Percentiles rank a stretch among this genome's conserved stretches.
phyloP scores from a whole-genome alignment of 2,329 filamentous ascomycete genomes.

The Trichoderma sp. region DNA sequence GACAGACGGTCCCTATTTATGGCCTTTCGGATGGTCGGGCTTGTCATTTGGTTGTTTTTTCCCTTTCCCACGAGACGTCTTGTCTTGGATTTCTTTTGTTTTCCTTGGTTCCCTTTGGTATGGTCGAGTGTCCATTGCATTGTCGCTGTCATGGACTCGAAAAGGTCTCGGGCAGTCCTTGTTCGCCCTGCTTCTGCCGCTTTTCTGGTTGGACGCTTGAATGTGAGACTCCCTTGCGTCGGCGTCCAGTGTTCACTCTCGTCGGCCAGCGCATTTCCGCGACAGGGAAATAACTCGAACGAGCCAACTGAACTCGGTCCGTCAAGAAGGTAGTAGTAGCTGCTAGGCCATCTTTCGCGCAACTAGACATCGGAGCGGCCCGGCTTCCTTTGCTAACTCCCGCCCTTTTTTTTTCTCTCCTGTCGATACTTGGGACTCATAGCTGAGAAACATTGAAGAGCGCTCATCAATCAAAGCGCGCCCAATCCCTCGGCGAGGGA shows the following conservation, averaged over 20 bases:
- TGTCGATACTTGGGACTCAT: not conserved
- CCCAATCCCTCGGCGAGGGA: no score
- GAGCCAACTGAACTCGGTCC: no score
- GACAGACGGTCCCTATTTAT: constrained; percentile 18
- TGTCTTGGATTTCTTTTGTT: not conserved
- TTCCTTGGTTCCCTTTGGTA: not conserved
- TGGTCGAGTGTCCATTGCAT: not conserved
- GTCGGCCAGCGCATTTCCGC: constrained; percentile 5
- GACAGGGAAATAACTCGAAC: not conserved
- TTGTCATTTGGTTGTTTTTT: not conserved
- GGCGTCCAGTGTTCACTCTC: not conserved
- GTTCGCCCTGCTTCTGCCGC: not conserved
- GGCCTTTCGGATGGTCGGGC: constrained; percentile 16
- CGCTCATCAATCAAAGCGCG: no score
- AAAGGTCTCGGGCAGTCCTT: not conserved
- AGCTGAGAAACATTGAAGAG: not conserved
- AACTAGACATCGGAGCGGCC: no score
- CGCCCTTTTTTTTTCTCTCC: no score
- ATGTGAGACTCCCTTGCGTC: constrained; percentile 17
- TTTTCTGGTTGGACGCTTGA: constrained; percentile 3
- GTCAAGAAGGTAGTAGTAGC: no score
- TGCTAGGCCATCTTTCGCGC: no score
- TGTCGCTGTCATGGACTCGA: not conserved
- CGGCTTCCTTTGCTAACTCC: no score
- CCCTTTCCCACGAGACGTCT: not conserved